Percentiles rank a stretch among this genome's conserved stretches.
Evolutionary conservation across 2,329 filamentous ascomycete genomes (phyloP).

Genomic region (Cyclaneusma minus): DNA sequence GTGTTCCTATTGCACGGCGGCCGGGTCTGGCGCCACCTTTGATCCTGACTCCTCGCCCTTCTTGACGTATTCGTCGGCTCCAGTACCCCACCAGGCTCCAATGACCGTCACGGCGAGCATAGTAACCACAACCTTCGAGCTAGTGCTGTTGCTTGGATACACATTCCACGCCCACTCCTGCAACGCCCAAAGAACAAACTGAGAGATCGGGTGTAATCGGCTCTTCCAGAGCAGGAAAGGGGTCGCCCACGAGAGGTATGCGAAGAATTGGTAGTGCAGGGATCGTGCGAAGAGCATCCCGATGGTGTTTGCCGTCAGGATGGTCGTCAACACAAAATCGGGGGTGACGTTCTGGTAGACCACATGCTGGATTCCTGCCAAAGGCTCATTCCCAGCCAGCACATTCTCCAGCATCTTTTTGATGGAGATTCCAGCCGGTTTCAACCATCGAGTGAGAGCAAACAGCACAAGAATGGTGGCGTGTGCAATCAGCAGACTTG

Average conservation of each 20-base stretch:
- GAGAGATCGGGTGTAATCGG: conserved; percentile 40
- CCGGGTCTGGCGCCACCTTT: too few relatives aligned
- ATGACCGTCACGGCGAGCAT: conserved; percentile 50
- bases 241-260: conserved; percentile 58
- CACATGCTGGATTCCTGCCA: conserved; percentile 25
- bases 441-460: conserved; percentile 40
- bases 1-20: conserved; percentile 4
- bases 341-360: conserved; percentile 36
- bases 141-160: conserved; percentile 49
- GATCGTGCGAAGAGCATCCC: conserved; percentile 56
- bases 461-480: conserved; percentile 39
- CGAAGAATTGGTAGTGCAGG: conserved; percentile 63
- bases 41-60: neutral
- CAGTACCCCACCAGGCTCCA: conserved; percentile 20
- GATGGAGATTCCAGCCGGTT: conserved; percentile 35
- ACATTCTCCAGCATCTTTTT: conserved; percentile 23
- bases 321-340: conserved; percentile 43
- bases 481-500: conserved; percentile 39
- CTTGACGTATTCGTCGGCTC: conserved; percentile 13
- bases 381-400: conserved; percentile 17
- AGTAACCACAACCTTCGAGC: conserved; percentile 53
- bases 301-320: conserved; percentile 47
- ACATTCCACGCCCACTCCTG: conserved; percentile 67
- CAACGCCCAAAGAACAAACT: conserved; percentile 42
- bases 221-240: conserved; percentile 56